These are phyloP conservation scores for Phytophthora constricta DNA, from an alignment of 352 stramenopile species.

Conservation along the genomic window DNA sequence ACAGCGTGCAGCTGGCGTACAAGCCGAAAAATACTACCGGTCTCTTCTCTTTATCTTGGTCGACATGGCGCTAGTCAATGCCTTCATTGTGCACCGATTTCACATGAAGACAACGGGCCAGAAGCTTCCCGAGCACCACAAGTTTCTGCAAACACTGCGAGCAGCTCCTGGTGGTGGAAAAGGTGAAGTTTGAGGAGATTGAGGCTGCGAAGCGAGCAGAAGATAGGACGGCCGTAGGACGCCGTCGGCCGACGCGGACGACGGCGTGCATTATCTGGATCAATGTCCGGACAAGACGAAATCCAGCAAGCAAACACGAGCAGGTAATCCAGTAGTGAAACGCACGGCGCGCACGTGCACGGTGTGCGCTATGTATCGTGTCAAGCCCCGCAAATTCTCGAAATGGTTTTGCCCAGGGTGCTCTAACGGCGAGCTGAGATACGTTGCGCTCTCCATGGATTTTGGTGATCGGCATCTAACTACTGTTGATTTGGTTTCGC, in stretches of 20 bases:
- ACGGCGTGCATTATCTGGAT: neutral
- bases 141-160: neutral
- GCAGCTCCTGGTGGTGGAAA: neutral
- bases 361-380: neutral
- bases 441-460: neutral
- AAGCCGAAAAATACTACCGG: neutral
- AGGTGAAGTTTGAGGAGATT: neutral
- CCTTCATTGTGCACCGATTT: neutral
- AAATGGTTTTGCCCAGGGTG: neutral
- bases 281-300: neutral
- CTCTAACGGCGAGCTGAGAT: neutral
- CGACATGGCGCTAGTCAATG: neutral
- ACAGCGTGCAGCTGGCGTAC: neutral
- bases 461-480: neutral
- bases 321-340: neutral
- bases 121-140: neutral
- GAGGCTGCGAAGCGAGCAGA: neutral
- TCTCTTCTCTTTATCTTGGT: neutral
- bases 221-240: neutral
- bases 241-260: neutral
- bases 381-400: neutral
- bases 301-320: neutral
- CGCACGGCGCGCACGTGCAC: neutral
- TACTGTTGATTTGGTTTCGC: neutral
- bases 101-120: neutral